These are phyloP conservation scores for Periconia macrospinosa DNA, from an alignment of 2,329 filamentous ascomycete species.

Conservation along the genomic window DNA sequence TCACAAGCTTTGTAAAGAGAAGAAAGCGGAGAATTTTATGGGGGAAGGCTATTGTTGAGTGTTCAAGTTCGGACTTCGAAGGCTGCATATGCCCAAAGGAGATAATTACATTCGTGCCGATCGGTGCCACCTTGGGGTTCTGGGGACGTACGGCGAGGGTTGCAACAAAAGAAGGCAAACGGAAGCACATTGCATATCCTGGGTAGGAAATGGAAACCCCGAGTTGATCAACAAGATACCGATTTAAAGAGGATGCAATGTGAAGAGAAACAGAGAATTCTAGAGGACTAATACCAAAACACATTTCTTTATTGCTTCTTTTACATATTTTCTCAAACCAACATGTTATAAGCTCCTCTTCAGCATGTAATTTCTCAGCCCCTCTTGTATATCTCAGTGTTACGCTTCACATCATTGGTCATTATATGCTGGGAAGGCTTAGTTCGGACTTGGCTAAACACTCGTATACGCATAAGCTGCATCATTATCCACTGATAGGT, in stretches of 20 bases:
- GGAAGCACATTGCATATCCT: not conserved
- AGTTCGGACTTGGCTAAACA: not conserved
- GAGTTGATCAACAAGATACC: not conserved
- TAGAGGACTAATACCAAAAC: not conserved
- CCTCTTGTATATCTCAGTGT: not conserved
- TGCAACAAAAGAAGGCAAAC: not conserved
- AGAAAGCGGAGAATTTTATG: not conserved
- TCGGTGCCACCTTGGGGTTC: slow-evolving; percentile 5
- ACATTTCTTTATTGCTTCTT: not conserved
- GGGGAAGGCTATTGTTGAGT: not conserved
- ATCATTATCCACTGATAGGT: not conserved
- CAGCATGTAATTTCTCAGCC: not conserved
- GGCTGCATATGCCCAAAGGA: slow-evolving; percentile 4
- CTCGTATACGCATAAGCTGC: not conserved
- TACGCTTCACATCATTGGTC: not conserved
- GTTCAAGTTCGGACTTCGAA: slow-evolving; percentile 8
- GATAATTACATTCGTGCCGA: not conserved
- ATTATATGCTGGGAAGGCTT: not conserved
- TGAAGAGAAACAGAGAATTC: not conserved
- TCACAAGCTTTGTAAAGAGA: not conserved
- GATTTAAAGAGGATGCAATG: not conserved
- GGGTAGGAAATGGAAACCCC: not conserved
- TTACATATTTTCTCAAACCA: not conserved
- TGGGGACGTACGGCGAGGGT: not conserved
- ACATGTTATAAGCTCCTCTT: not conserved